Conservation (phyloP, 2,329 filamentous ascomycete genomes). For the Hypocreales sp. region DNA sequence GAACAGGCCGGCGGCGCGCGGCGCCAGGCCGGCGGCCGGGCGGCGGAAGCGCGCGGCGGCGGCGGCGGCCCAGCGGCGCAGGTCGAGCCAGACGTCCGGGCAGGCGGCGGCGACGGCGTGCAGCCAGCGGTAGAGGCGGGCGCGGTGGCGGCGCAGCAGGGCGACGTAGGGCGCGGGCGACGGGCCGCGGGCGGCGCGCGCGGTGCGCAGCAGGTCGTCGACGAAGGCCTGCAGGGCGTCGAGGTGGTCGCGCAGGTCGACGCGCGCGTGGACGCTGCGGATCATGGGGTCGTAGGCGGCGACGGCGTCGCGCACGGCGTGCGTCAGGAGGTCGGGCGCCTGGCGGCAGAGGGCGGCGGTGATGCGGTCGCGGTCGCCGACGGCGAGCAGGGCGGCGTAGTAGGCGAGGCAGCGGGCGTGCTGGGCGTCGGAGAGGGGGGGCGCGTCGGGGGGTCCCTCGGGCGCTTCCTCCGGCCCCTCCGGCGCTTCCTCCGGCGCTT, state of each 20-base stretch:
- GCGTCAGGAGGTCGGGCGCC: constrained; percentile 58
- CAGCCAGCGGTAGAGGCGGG: constrained; percentile 51
- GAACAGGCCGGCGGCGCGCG: constrained; percentile 26
- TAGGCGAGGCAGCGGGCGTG: constrained; percentile 54
- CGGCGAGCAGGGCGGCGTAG: constrained; percentile 52
- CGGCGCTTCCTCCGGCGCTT: too few species aligned
- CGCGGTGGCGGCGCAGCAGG: constrained; percentile 48
- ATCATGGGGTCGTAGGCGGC: constrained; percentile 62
- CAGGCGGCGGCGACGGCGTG: constrained; percentile 55
- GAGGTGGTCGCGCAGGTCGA: constrained; percentile 56
- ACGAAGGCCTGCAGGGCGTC: constrained; percentile 53
- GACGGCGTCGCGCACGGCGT: constrained; percentile 47
- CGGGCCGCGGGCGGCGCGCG: too few species aligned
- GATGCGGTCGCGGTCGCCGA: constrained; percentile 60
- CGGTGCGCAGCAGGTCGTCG: constrained; percentile 47
- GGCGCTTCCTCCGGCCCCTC: too few species aligned
- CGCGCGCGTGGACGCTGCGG: constrained; percentile 50
- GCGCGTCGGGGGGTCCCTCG: constrained; percentile 29
- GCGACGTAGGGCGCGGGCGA: constrained; percentile 48
- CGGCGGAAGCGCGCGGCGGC: constrained; percentile 40
- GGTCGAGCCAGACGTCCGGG: constrained; percentile 45
- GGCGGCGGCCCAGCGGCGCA: constrained; percentile 44
- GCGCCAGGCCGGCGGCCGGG: constrained; percentile 17
- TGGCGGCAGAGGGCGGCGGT: constrained; percentile 49
- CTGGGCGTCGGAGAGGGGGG: constrained; percentile 39